Conservation (phyloP, 352 stramenopile genomes). For the Pythium brassicae region DNA sequence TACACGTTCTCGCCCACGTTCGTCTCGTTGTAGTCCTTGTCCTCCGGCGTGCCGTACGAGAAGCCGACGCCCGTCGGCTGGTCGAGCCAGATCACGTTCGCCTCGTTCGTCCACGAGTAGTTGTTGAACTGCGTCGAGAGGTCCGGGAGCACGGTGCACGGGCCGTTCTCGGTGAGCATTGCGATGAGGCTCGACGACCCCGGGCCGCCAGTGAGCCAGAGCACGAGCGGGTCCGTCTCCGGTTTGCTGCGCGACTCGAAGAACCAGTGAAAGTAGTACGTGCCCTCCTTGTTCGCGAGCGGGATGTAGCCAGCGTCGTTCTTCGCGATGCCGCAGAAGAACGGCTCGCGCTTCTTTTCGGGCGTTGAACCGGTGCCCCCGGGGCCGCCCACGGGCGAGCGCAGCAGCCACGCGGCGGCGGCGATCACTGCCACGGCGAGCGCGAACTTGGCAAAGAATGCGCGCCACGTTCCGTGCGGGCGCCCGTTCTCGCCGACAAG, state of each 20-base stretch:
- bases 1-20: slow-evolving; percentile 65
- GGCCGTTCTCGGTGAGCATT: slow-evolving; percentile 95
- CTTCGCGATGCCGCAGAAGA: slow-evolving; percentile 76
- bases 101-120: slow-evolving; percentile 57
- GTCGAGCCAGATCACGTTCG: slow-evolving; percentile 76
- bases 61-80: slow-evolving; percentile 64
- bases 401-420: slow-evolving; percentile 3
- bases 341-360: slow-evolving; percentile 3
- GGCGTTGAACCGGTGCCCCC: background rate
- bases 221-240: slow-evolving; percentile 89
- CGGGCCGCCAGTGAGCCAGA: slow-evolving; percentile 97
- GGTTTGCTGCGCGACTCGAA: slow-evolving; percentile 89
- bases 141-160: slow-evolving; percentile 92
- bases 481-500: background rate
- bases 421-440: slow-evolving; percentile 4
- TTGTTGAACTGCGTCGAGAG: slow-evolving; percentile 72
- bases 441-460: slow-evolving; percentile 9
- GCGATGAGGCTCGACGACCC: slow-evolving; percentile 93
- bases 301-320: slow-evolving; percentile 85
- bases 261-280: slow-evolving; percentile 98
- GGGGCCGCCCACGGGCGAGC: slow-evolving; percentile 2
- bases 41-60: slow-evolving; percentile 37
- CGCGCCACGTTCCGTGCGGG: slow-evolving; percentile 7
- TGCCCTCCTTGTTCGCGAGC: slow-evolving; percentile 74
- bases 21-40: slow-evolving; percentile 45